Evolutionary conservation across 2,329 filamentous ascomycete species (phyloP), one percentile per base, ranked within the genome.

Genomic region (Tetracladium maxilliforme): DNA sequence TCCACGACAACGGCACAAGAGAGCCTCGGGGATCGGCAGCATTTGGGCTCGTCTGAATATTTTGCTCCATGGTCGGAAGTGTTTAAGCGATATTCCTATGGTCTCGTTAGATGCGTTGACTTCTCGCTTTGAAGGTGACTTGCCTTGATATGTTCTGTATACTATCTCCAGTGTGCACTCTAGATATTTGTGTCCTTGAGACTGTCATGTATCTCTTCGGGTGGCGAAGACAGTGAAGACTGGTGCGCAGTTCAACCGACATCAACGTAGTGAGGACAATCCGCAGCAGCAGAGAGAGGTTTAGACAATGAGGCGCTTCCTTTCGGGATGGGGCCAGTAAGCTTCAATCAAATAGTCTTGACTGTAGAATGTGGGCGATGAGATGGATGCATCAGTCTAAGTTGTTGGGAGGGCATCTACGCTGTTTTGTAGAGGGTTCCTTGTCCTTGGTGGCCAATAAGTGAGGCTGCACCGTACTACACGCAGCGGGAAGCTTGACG

Each of bases 201-300:
- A 66, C 57, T 30, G 59, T 56, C 46, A 57, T 51, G 49, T 64
- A 56, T 54, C 62, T 56, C 57, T 58, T 57, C 36, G 61, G 61
- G 40, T 61, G 64, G 32, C 60, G 58, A 41, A 66, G 45, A 32
- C 58, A 64, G 39, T 58, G 56, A 33, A 60, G 54, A 36, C 56
- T 58, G 49, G 54, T 51, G 47, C 61, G 60, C 46, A 59, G 47
- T 51, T 64, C 60, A 64, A 64, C 61, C 61, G 62, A 66, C 62
- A 67, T 67, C 61, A 63, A 64, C 42, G 35, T 45, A 28, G 36
- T 39, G 36, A 25, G 18, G n/a, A n/a, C n/a, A n/a, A n/a, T n/a
- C n/a, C n/a, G n/a, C n/a, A n/a, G n/a, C n/a, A n/a, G n/a, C n/a
- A n/a, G n/a, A n/a, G n/a, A n/a, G n/a, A n/a, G n/a, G n/a, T n/a